Percentiles rank a stretch among this genome's conserved stretches.
Evolutionary conservation across 2,329 filamentous ascomycete genomes (phyloP).

Genomic region (Ophiostoma pallidulum): DNA sequence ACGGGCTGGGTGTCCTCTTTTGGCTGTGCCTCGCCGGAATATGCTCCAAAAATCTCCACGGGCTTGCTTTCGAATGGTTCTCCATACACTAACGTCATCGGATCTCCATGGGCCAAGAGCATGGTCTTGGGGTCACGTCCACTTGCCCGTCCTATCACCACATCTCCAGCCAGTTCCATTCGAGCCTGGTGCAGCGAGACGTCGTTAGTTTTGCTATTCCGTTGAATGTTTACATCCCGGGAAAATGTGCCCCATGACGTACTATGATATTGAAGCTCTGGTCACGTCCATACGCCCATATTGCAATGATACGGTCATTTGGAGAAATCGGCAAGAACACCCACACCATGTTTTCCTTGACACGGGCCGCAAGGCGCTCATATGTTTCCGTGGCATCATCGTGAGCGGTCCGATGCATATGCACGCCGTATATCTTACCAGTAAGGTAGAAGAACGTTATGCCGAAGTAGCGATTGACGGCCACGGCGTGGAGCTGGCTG

Average conservation of each 20-base stretch:
- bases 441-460: slow-evolving; percentile 1
- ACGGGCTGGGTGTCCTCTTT: not conserved
- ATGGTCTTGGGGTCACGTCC: not conserved
- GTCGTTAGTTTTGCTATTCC: slow-evolving; percentile 1
- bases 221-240: not conserved
- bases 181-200: slow-evolving; percentile 1
- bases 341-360: slow-evolving; percentile 1
- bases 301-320: not conserved
- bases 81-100: not conserved
- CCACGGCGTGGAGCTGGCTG: not conserved
- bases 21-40: not conserved
- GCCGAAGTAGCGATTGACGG: not conserved
- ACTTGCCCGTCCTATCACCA: not conserved
- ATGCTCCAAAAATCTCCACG: not conserved
- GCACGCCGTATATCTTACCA: not conserved
- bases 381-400: not conserved
- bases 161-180: slow-evolving; percentile 3
- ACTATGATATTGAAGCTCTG: not conserved
- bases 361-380: not conserved
- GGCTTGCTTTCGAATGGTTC: not conserved
- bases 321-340: not conserved
- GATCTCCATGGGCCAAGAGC: not conserved
- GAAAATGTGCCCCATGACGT: not conserved
- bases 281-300: not conserved
- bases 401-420: not conserved